Conservation (phyloP, 2,329 filamentous ascomycete species). For the Aspergillus sp. region DNA sequence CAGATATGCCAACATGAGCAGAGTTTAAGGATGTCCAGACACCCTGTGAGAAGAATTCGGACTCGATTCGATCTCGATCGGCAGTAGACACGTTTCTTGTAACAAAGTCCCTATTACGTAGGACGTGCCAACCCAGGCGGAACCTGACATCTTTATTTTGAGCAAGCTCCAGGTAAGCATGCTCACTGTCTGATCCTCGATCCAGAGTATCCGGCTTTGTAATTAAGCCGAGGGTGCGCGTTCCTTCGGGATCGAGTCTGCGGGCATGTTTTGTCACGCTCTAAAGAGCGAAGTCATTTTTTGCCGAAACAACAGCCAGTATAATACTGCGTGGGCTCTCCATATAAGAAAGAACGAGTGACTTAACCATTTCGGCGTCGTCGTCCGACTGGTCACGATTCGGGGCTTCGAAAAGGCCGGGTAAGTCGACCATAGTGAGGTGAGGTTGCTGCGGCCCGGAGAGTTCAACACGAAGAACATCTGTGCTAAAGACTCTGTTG, state of each 20-base stretch:
- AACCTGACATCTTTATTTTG: conserved; percentile 37
- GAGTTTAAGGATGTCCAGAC: conserved; percentile 18
- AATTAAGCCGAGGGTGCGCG: conserved; percentile 37
- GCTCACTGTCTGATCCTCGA: conserved; percentile 28
- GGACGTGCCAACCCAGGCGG: conserved; percentile 42
- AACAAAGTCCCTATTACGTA: conserved; percentile 38
- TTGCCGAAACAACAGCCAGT: conserved; percentile 38
- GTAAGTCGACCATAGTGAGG: conserved; percentile 53
- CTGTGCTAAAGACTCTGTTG: conserved; percentile 34
- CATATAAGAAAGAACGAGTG: conserved; percentile 37
- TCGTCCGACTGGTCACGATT: conserved; percentile 46
- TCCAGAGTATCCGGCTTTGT: conserved; percentile 38
- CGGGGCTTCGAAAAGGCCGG: conserved; percentile 48
- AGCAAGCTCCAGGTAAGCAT: conserved; percentile 29
- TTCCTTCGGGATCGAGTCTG: conserved; percentile 19
- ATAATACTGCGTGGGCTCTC: conserved; percentile 36
- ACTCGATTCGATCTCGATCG: conserved; percentile 21
- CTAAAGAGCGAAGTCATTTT: conserved; percentile 36
- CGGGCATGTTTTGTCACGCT: conserved; percentile 29
- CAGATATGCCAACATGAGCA: conserved; percentile 20
- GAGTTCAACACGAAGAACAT: conserved; percentile 52
- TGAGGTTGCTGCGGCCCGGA: conserved; percentile 51
- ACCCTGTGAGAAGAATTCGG: conserved; percentile 21
- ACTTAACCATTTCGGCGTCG: conserved; percentile 47
- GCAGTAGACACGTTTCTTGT: conserved; percentile 13